phyloP scores from a whole-genome alignment of 441 rosid genomes.

The Pelargonium myrrhifolium region DNA sequence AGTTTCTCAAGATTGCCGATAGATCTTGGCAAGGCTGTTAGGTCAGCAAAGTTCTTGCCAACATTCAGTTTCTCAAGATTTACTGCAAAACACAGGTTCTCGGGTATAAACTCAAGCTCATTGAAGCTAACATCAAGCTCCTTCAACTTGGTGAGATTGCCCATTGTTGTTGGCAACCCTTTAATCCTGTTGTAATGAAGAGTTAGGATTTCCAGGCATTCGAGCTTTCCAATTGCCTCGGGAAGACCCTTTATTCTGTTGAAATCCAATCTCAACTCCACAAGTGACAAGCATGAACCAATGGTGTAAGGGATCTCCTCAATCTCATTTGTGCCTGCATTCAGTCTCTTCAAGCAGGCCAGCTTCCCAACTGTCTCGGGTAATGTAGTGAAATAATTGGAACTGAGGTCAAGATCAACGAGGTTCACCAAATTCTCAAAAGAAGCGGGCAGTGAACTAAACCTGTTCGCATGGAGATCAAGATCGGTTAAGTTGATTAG shows the following conservation, averaged over 20 bases:
- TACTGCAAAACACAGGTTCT: constrained; percentile 43
- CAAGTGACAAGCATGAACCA: constrained; percentile 40
- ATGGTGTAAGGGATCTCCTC: constrained; percentile 56
- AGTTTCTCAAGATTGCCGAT: constrained; percentile 62
- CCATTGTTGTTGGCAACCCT: constrained; percentile 54
- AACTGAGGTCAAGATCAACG: constrained; percentile 41
- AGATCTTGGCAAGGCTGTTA: constrained; percentile 48
- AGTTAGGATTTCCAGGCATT: constrained; percentile 41
- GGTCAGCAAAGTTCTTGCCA: constrained; percentile 56
- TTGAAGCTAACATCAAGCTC: constrained; percentile 71
- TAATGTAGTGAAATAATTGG: constrained; percentile 38
- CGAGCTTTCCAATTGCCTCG: constrained; percentile 55
- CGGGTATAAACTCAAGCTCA: constrained; percentile 49
- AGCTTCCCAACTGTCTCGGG: constrained; percentile 42
- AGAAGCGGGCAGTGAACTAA: constrained; percentile 44
- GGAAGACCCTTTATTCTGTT: constrained; percentile 59
- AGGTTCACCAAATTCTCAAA: constrained; percentile 42
- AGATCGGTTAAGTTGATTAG: constrained; percentile 39
- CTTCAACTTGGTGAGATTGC: constrained; percentile 39
- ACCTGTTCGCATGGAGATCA: constrained; percentile 51
- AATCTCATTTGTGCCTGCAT: constrained; percentile 49
- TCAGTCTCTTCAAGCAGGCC: constrained; percentile 34
- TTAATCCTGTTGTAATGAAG: constrained; percentile 53
- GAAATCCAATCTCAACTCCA: constrained; percentile 51
- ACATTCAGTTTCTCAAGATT: constrained; percentile 49